Conservation (phyloP, 164 flowering plant species). For the Paratinospora sagittata region DNA sequence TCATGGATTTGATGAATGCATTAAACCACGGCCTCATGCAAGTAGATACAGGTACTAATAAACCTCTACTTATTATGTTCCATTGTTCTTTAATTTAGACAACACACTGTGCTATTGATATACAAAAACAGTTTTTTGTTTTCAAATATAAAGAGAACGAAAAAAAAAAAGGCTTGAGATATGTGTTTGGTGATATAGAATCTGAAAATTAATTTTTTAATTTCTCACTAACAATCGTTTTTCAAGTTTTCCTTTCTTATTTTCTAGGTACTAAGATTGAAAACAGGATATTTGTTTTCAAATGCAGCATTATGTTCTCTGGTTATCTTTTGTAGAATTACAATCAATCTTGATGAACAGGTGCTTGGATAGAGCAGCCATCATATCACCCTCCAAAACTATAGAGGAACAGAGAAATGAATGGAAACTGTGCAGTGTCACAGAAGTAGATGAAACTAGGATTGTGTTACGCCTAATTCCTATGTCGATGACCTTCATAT, state of each 20-base stretch:
- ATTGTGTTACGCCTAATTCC: constrained; percentile 29
- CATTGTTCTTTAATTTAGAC: neutral
- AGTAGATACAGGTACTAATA: constrained; percentile 22
- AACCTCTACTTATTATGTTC: neutral
- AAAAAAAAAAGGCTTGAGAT: too few relatives aligned
- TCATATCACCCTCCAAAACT: constrained; percentile 5
- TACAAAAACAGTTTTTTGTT: too few relatives aligned
- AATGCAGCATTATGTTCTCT: neutral
- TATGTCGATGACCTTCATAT: constrained; percentile 30
- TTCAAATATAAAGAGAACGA: too few relatives aligned
- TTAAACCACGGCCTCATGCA: constrained; percentile 15
- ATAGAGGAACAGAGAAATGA: constrained; percentile 18
- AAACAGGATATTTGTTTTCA: too few relatives aligned
- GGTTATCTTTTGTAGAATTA: neutral
- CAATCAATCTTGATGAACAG: constrained; percentile 11
- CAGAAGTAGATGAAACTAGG: constrained; percentile 36
- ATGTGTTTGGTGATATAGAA: too few relatives aligned
- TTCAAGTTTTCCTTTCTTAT: too few relatives aligned
- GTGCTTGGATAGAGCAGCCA: constrained; percentile 41
- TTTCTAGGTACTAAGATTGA: too few relatives aligned
- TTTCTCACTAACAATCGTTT: too few relatives aligned
- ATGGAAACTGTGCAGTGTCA: constrained; percentile 34
- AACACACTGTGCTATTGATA: too few relatives aligned
- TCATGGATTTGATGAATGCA: constrained; percentile 10
- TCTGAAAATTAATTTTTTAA: too few relatives aligned